Evolutionary conservation across 2,329 filamentous ascomycete species (phyloP), one percentile per base, ranked within the genome.

Genomic region (Hymenoscyphus infarciens): DNA sequence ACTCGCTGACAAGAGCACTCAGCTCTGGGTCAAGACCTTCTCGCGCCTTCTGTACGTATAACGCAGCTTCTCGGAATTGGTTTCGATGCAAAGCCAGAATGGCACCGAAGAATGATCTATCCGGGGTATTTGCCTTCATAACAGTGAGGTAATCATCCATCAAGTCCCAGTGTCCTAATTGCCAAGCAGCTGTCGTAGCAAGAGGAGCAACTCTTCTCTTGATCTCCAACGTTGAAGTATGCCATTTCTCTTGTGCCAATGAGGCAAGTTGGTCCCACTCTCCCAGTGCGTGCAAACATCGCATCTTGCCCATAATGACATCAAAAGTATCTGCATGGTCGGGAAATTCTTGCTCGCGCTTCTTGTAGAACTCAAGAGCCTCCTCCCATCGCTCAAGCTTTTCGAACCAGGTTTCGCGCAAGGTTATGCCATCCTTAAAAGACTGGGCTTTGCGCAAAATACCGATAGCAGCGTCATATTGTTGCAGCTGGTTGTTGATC

Each of bases 241-340:
- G 86, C 95, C 95, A 99, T 59, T 94, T 96, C 73, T 93, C 92
- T 73, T 96, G 90, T 0, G 93, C 94, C 61, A 99, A 82, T 57
- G 87, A 87, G 0, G 94, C 96, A 16, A 99, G 82, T 3, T 92
- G 87, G 69, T 98, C 96, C 95, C 95, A 99, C 76, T 99, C 95
- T 65, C 95, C 95, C 39, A 99, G 82, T 8, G 95, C 96, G 74
- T 99, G 95, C 67, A 98, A 79, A 82, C 95, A 99, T 56, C 95
- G 88, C 95, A 99, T 99, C 78, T 99, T 99, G 68, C 95, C 95
- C 93, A 99, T 98, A 38, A 96, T 92, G 60, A 99, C 92, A 64
- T 98, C 95, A 64, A 99, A 92, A 0, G 92, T 92, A 61, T 98
- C 94, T 63, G 97, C 92, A 0, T 92, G 92, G 42, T 81, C 79